Evolutionary conservation across 148 eudicot genomes (phyloP), one percentile per base, ranked within the genome.

Genomic region (Fallopia convolvulus): DNA sequence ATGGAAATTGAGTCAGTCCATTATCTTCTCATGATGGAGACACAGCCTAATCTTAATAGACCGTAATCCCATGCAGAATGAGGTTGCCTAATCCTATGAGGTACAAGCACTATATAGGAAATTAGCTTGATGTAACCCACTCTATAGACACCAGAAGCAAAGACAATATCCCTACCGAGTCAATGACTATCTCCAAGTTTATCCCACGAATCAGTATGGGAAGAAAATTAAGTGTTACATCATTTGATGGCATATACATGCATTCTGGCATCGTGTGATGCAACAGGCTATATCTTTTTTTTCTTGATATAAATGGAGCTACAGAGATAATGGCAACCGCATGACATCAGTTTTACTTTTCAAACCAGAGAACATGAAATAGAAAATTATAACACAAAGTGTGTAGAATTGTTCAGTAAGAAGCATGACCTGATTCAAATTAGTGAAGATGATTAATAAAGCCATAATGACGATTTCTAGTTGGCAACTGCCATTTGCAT

Each of bases 331-430:
- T 30, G 8, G 70, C 21, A 30, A 26, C 70, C 13, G 5, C 32
- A 13, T 26, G 26, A 26, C 36, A 11, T 61, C 33, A 66, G 44
- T 66, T 66, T 66, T 41, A 33, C 8, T 66, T 33, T 33, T 66
- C 44, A 66, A 66, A 66, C 39, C 39, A 66, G 41, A 33, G n/a
- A 66, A 33, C 72, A 66, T 66, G n/a, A 66, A 61, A 61, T 21
- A 21, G 15, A 61, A 61, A 61, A 23, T 0, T 14, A 23, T 26
- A 5, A 26, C 3, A 26, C 2, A 61, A 61, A 66, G 20, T 33
- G 42, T 11, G 20, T 6, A 33, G 42, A 44, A 10, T 26, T 66
- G 42, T 36, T 66, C 44, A 66, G 42, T 36, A 66, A 14, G 44
- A 66, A 32, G 42, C 9, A 66, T 14, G 7, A 66, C 63, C 3